Evolutionary conservation across 495 filamentous ascomycete species (phyloP).

Genomic region (Letharia columbiana): DNA sequence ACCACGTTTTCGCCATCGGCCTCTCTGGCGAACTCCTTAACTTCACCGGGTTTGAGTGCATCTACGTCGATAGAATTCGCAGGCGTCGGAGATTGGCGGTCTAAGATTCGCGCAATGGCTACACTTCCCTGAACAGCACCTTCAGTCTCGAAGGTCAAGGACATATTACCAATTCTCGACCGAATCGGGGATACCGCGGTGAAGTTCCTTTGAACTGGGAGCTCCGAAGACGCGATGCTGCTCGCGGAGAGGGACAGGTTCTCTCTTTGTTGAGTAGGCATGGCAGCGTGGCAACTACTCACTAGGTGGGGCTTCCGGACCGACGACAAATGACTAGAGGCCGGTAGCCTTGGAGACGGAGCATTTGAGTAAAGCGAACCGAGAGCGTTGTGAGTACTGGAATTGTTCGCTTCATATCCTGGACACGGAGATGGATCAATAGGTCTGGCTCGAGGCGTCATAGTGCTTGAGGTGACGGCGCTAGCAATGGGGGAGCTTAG

Average conservation of each 20-base stretch:
- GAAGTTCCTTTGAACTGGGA: not conserved
- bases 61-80: not conserved
- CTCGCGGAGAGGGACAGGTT: not conserved
- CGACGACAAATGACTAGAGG: too few species aligned
- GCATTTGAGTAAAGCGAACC: too few species aligned
- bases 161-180: not conserved
- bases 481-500: too few species aligned
- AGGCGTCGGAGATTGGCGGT: not conserved
- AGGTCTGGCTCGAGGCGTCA: too few species aligned
- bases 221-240: not conserved
- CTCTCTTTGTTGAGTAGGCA: too few species aligned
- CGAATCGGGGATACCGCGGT: not conserved
- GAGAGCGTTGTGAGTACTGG: too few species aligned
- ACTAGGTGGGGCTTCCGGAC: too few species aligned
- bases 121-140: not conserved
- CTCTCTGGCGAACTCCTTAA: not conserved
- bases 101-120: not conserved
- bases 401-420: too few species aligned
- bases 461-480: too few species aligned
- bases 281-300: too few species aligned
- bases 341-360: too few species aligned
- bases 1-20: not conserved
- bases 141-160: conserved; percentile 5
- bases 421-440: too few species aligned
- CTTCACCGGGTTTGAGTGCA: not conserved